Percentiles rank a stretch among this genome's conserved stretches.
Evolutionary conservation across 2,329 filamentous ascomycete species (phyloP).

Genomic region (Paecilomyces niveus): DNA sequence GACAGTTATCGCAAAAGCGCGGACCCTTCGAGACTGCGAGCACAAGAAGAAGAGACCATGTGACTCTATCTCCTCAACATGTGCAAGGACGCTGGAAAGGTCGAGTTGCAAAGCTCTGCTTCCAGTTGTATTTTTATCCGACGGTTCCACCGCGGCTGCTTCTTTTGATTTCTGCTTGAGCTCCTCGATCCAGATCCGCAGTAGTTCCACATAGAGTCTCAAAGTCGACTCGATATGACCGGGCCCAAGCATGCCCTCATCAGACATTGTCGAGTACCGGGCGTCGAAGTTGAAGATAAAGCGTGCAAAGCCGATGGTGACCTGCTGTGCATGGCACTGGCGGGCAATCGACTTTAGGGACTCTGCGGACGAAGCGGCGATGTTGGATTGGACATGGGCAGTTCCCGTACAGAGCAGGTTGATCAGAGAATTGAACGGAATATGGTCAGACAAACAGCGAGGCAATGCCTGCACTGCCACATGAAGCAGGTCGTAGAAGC

Average conservation of each 20-base stretch:
- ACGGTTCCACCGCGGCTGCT: slow-evolving; percentile 52
- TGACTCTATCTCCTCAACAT: slow-evolving; percentile 94
- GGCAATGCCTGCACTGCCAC: slow-evolving; percentile 93
- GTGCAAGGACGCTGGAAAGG: slow-evolving; percentile 78
- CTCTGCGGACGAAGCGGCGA: slow-evolving; percentile 84
- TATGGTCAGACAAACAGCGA: slow-evolving; percentile 83
- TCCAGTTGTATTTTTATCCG: slow-evolving; percentile 57
- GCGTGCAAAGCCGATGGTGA: slow-evolving; percentile 90
- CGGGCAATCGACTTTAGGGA: slow-evolving; percentile 92
- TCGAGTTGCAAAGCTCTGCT: slow-evolving; percentile 73
- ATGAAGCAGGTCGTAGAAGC: slow-evolving; percentile 91
- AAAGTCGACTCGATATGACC: slow-evolving; percentile 93
- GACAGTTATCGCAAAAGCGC: slow-evolving; percentile 86
- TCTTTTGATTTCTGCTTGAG: slow-evolving; percentile 80
- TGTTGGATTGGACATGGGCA: slow-evolving; percentile 86
- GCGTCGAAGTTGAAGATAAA: slow-evolving; percentile 99
- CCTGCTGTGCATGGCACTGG: slow-evolving; percentile 87
- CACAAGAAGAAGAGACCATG: slow-evolving; percentile 96
- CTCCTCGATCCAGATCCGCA: slow-evolving; percentile 97
- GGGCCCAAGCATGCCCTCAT: slow-evolving; percentile 90
- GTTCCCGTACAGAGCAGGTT: slow-evolving; percentile 95
- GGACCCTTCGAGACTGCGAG: slow-evolving; percentile 84
- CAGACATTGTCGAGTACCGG: slow-evolving; percentile 93
- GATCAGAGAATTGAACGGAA: slow-evolving; percentile 87
- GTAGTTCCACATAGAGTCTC: slow-evolving; percentile 82